Base-by-base conservation (phyloP, 192 early-diverging fungal genomes). In the Coemansia erecta region DNA sequence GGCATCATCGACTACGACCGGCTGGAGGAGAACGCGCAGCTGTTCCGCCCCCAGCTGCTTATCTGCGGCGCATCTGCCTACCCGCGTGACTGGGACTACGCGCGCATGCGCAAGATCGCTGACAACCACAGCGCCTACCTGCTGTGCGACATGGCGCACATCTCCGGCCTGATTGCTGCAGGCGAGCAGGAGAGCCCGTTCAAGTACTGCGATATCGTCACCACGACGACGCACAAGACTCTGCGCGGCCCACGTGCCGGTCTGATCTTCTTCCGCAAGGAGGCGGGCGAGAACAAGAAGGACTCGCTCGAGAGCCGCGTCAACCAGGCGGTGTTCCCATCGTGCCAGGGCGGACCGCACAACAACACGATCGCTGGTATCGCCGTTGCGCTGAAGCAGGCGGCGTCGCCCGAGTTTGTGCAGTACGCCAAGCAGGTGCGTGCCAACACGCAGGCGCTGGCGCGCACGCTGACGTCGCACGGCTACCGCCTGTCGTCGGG, bases 171-270 rank as follows among this genome's bases (percentile, higher is more conserved):
- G 42, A 90, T 99, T 65, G 96, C 96, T 53, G 84, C 88, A 44
- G 72, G 86, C 66, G 94, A 98, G 83, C 92, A 92, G 53, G 80
- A 80, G 58, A 91, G 88, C 79, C 98, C 98, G 63, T 99, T 99
- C 79, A 89, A 92, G 68, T 90, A 81, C 86, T 98, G 96, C 84
- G 98, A 99, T 76, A 86, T 99, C 48, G 98, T 99, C 57, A 99
- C 98, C 55, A 99, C 98, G 52, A 99, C 95, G 61, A 99, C 97
- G 50, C 98, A 99, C 92, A 99, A 99, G 84, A 99, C 98, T 42
- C 88, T 99, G 44, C 95, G 98, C 73, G 98, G 98, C 43, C 98
- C 98, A 28, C 93, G 98, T 59, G 96, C 98, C 54, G 98, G 98
- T 64, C 82, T 99, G 49, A 94, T 99, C 81, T 99, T 99, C 85